Base-by-base conservation (phyloP, 805 yeast species). In the Starmerella riodocensis region DNA sequence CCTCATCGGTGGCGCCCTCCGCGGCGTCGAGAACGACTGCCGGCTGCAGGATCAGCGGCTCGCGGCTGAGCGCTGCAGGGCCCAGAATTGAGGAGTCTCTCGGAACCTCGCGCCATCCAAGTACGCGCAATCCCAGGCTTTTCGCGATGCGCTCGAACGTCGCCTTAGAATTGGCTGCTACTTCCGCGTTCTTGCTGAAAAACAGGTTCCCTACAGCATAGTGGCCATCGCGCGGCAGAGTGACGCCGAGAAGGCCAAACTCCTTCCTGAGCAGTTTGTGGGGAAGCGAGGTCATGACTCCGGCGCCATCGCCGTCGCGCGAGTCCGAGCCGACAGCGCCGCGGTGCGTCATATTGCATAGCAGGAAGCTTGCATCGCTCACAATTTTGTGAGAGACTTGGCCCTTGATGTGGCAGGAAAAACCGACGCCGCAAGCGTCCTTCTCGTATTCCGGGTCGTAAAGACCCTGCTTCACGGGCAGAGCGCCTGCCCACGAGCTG, bases 371-470 rank as follows among this genome's bases (percentile, higher is more conserved):
- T 30, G 94, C 94, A 64, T 91, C 97, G 30, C 93, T 76, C 44
- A 88, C 85, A 52, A 88, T 84, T 58, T 86, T 85, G 66, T 91
- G 98, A 39, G 93, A 78, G 21, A 76, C 72, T 23, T 68, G 58
- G 41, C 96, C 96, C 61, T 85, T 83, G 64, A 86, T 79, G 65
- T 88, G 83, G 60, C 96, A 83, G 34, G 94, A 83, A 62, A 88
- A 88, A 47, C 98, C 98, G 36, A 91, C 97, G 66, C 98, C 98
- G 70, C 98, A 88, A 35, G 96, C 95, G 57, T 88, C 98, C 55
- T 84, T 83, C 60, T 88, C 98, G 53, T 69, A 73, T 42, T 81
- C 91, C 9, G 97, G 98, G 60, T 91, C 83, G 62, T 88, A 88
- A 39, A 88, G 74, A 27, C 94, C 97, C 62, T 85, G 78, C 50